These are phyloP conservation scores for Porphyrellus cyaneotinctus DNA, from an alignment of 768 basidiomycete species.

Conservation along the genomic window DNA sequence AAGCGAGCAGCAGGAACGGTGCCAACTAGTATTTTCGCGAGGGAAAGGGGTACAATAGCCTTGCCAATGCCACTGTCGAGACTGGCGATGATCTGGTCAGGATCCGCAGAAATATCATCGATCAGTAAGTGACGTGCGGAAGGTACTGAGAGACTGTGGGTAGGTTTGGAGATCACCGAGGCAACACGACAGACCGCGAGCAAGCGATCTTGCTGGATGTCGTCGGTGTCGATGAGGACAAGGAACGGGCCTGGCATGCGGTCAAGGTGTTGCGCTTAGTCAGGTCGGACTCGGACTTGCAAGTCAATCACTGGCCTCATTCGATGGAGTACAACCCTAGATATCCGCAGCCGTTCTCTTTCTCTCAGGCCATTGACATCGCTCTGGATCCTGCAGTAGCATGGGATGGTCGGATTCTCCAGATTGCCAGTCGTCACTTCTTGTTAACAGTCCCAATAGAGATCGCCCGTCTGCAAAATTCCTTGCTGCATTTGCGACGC, in stretches of 20 bases:
- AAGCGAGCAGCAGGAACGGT: slow-evolving; percentile 67
- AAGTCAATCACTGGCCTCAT: too few species aligned
- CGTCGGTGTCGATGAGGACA: slow-evolving; percentile 50
- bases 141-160: slow-evolving; percentile 28
- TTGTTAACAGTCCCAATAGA: slow-evolving; percentile 40
- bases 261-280: too few species aligned
- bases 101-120: slow-evolving; percentile 43
- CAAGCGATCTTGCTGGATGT: slow-evolving; percentile 45
- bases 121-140: slow-evolving; percentile 50
- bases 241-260: slow-evolving; percentile 43
- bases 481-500: slow-evolving; percentile 53
- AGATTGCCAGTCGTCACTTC: neutral
- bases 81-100: slow-evolving; percentile 56
- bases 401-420: slow-evolving; percentile 53
- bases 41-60: slow-evolving; percentile 67
- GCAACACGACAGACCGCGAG: slow-evolving; percentile 67
- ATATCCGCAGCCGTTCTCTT: slow-evolving; percentile 71
- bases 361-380: slow-evolving; percentile 49
- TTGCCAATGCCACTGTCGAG: slow-evolving; percentile 81
- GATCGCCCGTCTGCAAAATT: slow-evolving; percentile 71
- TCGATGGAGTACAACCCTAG: slow-evolving; percentile 66
- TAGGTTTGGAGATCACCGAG: slow-evolving; percentile 58
- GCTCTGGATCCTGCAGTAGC: slow-evolving; percentile 63
- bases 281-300: too few species aligned
- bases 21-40: slow-evolving; percentile 64